Conservation (phyloP, 805 yeast species). For the Suhomyces emberorum region DNA sequence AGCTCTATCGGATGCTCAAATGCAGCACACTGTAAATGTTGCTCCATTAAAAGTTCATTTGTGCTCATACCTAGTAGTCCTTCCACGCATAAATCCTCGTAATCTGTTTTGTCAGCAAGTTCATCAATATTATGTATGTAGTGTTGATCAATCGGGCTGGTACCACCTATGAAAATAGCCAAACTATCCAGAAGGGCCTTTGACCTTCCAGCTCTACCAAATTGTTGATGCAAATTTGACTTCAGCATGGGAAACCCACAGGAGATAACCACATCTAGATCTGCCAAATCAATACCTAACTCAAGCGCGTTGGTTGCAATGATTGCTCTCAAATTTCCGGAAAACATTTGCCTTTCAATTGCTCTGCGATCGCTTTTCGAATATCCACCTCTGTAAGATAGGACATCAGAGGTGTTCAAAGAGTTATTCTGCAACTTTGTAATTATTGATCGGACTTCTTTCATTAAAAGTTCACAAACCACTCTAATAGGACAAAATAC, state of each 20-base stretch:
- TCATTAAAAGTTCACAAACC: constrained; percentile 84
- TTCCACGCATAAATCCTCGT: constrained; percentile 41
- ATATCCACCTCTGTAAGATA: constrained; percentile 96
- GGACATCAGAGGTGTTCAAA: constrained; percentile 44
- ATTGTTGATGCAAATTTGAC: constrained; percentile 88
- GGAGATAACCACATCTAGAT: constrained; percentile 83
- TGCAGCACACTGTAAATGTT: constrained; percentile 94
- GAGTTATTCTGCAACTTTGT: constrained; percentile 36
- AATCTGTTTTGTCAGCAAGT: constrained; percentile 39
- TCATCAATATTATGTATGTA: constrained; percentile 68
- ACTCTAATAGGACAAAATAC: constrained; percentile 86
- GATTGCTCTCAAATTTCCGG: constrained; percentile 79
- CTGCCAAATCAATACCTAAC: constrained; percentile 92
- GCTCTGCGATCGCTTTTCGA: constrained; percentile 79
- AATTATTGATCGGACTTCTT: constrained; percentile 56
- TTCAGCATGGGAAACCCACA: constrained; percentile 91
- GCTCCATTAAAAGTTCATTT: constrained; percentile 54
- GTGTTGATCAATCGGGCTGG: constrained; percentile 82
- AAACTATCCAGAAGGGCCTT: constrained; percentile 65
- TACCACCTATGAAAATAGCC: constrained; percentile 79
- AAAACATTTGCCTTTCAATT: constrained; percentile 88
- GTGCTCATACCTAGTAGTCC: constrained; percentile 33
- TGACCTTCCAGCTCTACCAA: constrained; percentile 96
- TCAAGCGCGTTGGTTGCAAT: constrained; percentile 95
- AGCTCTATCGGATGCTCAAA: constrained; percentile 69